These are phyloP conservation scores for Austroboletus novae-zelandiae DNA, from an alignment of 1,284 basidiomycete genomes.

Conservation along the genomic window DNA sequence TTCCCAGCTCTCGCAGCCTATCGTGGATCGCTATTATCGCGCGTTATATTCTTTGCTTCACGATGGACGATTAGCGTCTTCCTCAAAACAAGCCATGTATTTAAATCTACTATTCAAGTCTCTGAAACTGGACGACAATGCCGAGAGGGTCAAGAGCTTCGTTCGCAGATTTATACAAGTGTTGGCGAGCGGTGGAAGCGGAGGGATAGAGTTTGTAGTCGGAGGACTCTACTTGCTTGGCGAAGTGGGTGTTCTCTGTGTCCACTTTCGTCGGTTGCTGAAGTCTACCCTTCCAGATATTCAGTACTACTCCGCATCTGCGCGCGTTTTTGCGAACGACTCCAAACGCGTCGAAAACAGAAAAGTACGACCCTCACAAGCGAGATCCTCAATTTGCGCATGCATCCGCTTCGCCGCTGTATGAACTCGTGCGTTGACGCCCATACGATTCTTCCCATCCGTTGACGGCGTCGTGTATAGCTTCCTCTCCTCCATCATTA, in stretches of 20 bases:
- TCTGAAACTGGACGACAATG: slow-evolving; percentile 75
- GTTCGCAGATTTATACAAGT: slow-evolving; percentile 88
- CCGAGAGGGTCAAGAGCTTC: slow-evolving; percentile 76
- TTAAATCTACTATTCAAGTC: slow-evolving; percentile 95
- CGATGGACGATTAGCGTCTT: slow-evolving; percentile 78
- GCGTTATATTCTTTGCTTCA: slow-evolving; percentile 88
- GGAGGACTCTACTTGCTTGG: slow-evolving; percentile 81
- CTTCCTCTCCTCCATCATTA: slow-evolving; percentile 82
- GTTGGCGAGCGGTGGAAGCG: slow-evolving; percentile 66
- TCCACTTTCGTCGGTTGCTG: not conserved
- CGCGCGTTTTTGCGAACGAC: slow-evolving; percentile 57
- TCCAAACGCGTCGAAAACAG: slow-evolving; percentile 37
- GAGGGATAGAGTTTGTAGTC: slow-evolving; percentile 87
- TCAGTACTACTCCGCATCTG: slow-evolving; percentile 71
- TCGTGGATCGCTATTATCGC: slow-evolving; percentile 87
- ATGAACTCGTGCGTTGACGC: slow-evolving; percentile 72
- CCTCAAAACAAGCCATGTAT: slow-evolving; percentile 97
- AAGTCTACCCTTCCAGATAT: slow-evolving; percentile 51
- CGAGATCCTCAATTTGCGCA: slow-evolving; percentile 89
- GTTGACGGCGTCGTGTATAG: slow-evolving; percentile 36
- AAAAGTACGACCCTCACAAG: slow-evolving; percentile 84
- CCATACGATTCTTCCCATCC: not conserved
- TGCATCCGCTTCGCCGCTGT: slow-evolving; percentile 80
- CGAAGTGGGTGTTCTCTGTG: slow-evolving; percentile 46
- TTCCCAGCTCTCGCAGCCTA: slow-evolving; percentile 45